phyloP scores from a whole-genome alignment of 179 eudicot genomes.

The Spergularia azorica region DNA sequence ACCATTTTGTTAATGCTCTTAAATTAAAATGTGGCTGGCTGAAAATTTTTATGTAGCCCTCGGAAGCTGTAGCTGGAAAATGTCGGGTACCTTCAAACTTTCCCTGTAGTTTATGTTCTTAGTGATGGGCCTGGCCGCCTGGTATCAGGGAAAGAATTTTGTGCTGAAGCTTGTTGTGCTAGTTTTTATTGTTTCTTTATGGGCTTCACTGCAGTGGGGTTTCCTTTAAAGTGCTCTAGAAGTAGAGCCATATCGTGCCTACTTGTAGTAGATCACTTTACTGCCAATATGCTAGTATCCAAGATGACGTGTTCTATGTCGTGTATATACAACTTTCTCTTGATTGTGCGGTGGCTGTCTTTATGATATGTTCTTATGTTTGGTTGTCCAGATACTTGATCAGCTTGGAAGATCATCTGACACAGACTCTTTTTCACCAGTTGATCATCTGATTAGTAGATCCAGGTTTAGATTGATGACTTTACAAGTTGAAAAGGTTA shows the following conservation, averaged over 20 bases:
- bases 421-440: constrained; percentile 74
- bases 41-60: too few relatives aligned
- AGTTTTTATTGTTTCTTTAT: background rate
- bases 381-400: constrained; percentile 63
- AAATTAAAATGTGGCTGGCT: too few relatives aligned
- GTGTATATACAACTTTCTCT: background rate
- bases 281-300: background rate
- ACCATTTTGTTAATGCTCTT: background rate
- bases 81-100: background rate
- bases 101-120: background rate
- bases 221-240: background rate
- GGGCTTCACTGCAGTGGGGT: background rate
- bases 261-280: too few relatives aligned
- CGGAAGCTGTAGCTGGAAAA: too few relatives aligned
- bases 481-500: constrained; percentile 2
- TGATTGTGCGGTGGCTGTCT: background rate
- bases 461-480: constrained; percentile 59
- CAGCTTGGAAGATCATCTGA: constrained; percentile 82
- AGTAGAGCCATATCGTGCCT: background rate
- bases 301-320: background rate
- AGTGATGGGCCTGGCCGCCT: too few relatives aligned
- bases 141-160: too few relatives aligned
- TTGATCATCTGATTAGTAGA: constrained; percentile 64
- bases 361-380: background rate
- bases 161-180: background rate